phyloP scores from a whole-genome alignment of 805 yeast species.

The Candida sithepensis region DNA sequence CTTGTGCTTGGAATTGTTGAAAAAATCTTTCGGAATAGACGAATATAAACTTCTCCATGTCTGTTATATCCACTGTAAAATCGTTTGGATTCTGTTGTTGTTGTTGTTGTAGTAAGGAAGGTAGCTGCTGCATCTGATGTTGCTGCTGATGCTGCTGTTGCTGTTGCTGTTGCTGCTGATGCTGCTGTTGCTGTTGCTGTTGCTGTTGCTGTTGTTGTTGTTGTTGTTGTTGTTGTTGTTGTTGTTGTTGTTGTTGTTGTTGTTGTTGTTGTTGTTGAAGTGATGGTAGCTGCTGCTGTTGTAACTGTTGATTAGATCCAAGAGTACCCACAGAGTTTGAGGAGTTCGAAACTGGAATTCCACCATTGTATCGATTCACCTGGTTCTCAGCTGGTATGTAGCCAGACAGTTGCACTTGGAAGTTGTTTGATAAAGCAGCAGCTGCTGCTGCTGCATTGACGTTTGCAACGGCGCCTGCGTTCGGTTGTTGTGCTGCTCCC shows the following conservation, averaged over 20 bases:
- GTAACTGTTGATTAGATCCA: neutral
- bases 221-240: conserved; percentile 4
- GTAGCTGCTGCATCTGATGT: conserved; percentile 5
- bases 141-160: conserved; percentile 1
- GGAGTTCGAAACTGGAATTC: neutral
- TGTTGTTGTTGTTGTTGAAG: conserved; percentile 3
- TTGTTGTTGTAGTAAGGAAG: neutral
- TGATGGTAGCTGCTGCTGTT: neutral
- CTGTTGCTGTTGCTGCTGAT: neutral
- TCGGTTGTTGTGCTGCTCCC: neutral
- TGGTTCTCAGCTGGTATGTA: conserved; percentile 7
- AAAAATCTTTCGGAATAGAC: conserved; percentile 32
- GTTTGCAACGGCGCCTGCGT: neutral
- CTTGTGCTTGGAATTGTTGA: conserved; percentile 5
- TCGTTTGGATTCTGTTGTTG: conserved; percentile 5
- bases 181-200: conserved; percentile 3
- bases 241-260: conserved; percentile 3
- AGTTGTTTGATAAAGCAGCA: neutral
- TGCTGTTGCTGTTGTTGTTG: neutral
- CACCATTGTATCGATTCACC: conserved; percentile 5
- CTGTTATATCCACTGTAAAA: conserved; percentile 19
- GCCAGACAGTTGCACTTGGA: conserved; percentile 1
- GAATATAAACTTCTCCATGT: conserved; percentile 33
- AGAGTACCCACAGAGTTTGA: neutral
- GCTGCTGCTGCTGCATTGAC: neutral